phyloP scores from a whole-genome alignment of 2,329 filamentous ascomycete species.

The Xylariales sp. region DNA sequence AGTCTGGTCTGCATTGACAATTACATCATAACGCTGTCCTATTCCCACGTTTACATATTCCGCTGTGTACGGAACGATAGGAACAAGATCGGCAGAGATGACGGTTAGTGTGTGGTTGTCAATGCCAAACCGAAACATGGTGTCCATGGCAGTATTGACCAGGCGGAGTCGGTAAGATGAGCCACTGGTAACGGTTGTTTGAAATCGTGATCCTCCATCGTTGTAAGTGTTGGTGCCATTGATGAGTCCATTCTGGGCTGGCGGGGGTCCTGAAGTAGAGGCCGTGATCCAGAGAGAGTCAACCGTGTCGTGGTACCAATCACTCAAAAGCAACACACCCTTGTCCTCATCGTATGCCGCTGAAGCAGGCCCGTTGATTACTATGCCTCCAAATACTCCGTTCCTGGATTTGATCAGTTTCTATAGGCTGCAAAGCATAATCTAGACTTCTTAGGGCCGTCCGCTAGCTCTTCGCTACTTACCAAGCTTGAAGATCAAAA shows the following conservation, averaged over 20 bases:
- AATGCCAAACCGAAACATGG: slow-evolving; percentile 39
- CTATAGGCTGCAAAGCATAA: no score
- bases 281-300: slow-evolving; percentile 29
- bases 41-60: slow-evolving; percentile 38
- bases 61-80: slow-evolving; percentile 46
- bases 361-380: slow-evolving; percentile 57
- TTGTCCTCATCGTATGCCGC: slow-evolving; percentile 60
- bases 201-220: slow-evolving; percentile 27
- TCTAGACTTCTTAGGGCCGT: no score
- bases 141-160: slow-evolving; percentile 36
- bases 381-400: slow-evolving; percentile 55
- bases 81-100: slow-evolving; percentile 50
- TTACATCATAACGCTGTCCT: slow-evolving; percentile 25
- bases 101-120: slow-evolving; percentile 51
- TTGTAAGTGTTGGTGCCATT: slow-evolving; percentile 29
- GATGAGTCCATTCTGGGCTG: slow-evolving; percentile 36
- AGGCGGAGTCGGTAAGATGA: slow-evolving; percentile 41
- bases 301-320: slow-evolving; percentile 49
- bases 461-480: no score
- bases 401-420: no score
- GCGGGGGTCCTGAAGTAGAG: slow-evolving; percentile 25
- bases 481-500: slow-evolving; percentile 38
- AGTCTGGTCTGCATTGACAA: slow-evolving; percentile 11
- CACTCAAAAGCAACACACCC: slow-evolving; percentile 52
- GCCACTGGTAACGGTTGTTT: slow-evolving; percentile 33